These are phyloP conservation scores for Fusarium cicatricum DNA, from an alignment of 2,329 filamentous ascomycete genomes.

Conservation along the genomic window DNA sequence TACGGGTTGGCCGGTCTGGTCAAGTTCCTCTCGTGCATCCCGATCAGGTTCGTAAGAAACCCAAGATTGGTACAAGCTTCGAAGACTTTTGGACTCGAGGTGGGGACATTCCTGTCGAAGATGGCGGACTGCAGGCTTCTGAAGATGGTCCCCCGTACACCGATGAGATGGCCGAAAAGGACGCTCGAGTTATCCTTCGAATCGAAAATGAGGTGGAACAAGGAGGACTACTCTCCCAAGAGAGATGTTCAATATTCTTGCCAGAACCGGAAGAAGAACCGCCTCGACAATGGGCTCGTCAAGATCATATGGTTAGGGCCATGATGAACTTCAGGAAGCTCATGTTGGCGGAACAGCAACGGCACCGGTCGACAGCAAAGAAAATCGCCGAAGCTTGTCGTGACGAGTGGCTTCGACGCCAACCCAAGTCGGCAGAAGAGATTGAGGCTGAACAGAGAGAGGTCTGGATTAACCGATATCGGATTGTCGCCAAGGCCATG, in stretches of 20 bases:
- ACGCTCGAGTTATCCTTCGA: slow-evolving; percentile 73
- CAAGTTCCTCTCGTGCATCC: slow-evolving; percentile 67
- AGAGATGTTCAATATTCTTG: slow-evolving; percentile 75
- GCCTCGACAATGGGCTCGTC: slow-evolving; percentile 82
- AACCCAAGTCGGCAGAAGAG: slow-evolving; percentile 81
- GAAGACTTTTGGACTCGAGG: slow-evolving; percentile 65
- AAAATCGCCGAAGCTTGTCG: slow-evolving; percentile 79
- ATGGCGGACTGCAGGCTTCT: slow-evolving; percentile 63
- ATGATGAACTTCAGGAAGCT: slow-evolving; percentile 82
- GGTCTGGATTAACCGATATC: slow-evolving; percentile 73
- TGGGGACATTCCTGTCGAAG: slow-evolving; percentile 60
- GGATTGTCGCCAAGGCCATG: slow-evolving; percentile 69
- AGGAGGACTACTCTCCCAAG: slow-evolving; percentile 77
- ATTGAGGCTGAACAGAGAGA: slow-evolving; percentile 80
- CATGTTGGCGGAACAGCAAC: slow-evolving; percentile 78
- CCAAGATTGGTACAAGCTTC: slow-evolving; percentile 63
- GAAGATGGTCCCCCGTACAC: slow-evolving; percentile 67
- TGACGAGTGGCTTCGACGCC: slow-evolving; percentile 76
- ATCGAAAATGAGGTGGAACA: slow-evolving; percentile 77
- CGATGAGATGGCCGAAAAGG: slow-evolving; percentile 68
- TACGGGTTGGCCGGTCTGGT: slow-evolving; percentile 52
- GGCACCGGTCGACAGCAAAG: slow-evolving; percentile 81
- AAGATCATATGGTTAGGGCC: slow-evolving; percentile 84
- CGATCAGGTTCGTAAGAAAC: slow-evolving; percentile 61
- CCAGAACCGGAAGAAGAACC: slow-evolving; percentile 79